phyloP scores from a whole-genome alignment of 371 early-diverging fungal genomes.

The Circinella umbellata region DNA sequence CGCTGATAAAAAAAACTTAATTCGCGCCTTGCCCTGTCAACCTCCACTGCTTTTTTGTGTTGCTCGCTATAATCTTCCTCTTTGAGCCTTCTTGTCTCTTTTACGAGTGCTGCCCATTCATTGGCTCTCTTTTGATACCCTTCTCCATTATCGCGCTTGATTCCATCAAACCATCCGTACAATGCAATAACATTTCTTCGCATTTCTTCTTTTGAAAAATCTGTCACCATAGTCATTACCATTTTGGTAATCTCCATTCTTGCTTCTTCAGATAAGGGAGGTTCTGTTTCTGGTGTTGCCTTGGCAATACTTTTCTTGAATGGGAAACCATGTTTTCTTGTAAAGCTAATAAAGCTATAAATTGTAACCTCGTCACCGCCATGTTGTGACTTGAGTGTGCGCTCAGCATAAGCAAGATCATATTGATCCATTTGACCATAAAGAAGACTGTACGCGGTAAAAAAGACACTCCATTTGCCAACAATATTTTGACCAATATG shows the following conservation, averaged over 20 bases:
- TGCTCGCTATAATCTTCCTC: background rate
- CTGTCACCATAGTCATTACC: background rate
- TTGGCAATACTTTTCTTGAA: background rate
- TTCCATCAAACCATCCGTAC: background rate
- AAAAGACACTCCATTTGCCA: background rate
- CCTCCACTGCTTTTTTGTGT: background rate
- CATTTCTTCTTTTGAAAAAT: background rate
- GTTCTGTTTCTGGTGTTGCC: background rate
- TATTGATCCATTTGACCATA: background rate
- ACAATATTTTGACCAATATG: background rate
- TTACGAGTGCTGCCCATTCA: background rate
- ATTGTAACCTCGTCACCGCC: background rate
- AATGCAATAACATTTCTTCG: background rate
- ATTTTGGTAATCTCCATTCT: constrained; percentile 2
- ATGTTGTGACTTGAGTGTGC: background rate
- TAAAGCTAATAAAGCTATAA: background rate
- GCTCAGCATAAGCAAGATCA: background rate
- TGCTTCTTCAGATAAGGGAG: background rate
- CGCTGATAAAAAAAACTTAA: constrained; percentile 13
- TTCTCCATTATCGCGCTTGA: background rate
- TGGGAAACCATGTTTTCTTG: background rate
- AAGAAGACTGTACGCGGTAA: background rate
- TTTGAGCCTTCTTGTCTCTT: background rate
- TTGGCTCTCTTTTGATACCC: background rate
- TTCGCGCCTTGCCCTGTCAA: constrained; percentile 6